A percentile compares a stretch with the other conserved stretches of the same genome.
Conservation (phyloP, 1,284 basidiomycete genomes). For the Cryptococcus deneoformans region DNA sequence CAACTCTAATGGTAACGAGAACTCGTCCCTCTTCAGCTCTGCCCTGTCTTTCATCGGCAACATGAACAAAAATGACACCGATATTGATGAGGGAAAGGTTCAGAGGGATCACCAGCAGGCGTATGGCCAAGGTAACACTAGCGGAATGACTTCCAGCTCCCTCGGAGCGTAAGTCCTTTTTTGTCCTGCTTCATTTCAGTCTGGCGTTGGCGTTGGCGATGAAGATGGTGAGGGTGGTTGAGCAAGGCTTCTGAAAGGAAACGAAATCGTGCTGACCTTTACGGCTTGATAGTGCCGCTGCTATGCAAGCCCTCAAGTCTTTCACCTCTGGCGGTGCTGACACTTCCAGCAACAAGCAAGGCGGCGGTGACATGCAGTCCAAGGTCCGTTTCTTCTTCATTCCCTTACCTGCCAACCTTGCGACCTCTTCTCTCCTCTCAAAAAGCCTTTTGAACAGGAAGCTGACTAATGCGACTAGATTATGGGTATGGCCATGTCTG, state of each 20-base stretch:
- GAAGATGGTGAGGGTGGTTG: neutral
- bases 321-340: conserved; percentile 58
- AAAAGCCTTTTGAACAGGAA: too few relatives aligned
- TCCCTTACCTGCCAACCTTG: conserved; percentile 1
- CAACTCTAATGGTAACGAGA: conserved; percentile 39
- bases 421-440: too few relatives aligned
- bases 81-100: conserved; percentile 64
- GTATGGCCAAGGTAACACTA: conserved; percentile 54
- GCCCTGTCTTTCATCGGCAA: conserved; percentile 23
- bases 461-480: conserved; percentile 51
- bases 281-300: conserved; percentile 60
- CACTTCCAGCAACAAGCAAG: conserved; percentile 28
- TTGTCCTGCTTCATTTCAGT: neutral
- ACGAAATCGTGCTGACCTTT: too few relatives aligned
- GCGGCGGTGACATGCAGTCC: conserved; percentile 49
- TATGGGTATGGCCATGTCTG: conserved; percentile 77
- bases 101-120: conserved; percentile 56
- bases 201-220: neutral
- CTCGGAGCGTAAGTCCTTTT: conserved; percentile 53
- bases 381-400: conserved; percentile 23
- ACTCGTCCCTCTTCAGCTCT: conserved; percentile 32
- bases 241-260: too few relatives aligned
- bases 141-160: conserved; percentile 57
- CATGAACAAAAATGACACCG: conserved; percentile 35
- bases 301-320: conserved; percentile 58